Evolutionary conservation across 2,329 filamentous ascomycete genomes (phyloP).

Genomic region (Fusarium compactum): DNA sequence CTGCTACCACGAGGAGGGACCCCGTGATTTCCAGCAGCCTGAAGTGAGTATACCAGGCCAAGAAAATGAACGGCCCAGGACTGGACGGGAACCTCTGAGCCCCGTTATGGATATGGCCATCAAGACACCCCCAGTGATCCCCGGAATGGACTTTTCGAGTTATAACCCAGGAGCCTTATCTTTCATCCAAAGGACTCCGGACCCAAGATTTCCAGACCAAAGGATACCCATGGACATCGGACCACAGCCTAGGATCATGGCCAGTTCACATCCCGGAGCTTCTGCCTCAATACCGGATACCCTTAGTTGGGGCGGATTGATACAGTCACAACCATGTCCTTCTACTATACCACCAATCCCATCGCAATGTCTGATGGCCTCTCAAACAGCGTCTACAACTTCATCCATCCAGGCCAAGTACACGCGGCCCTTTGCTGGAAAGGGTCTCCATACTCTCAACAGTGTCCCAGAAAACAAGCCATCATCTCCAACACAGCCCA

Average conservation of each 20-base stretch:
- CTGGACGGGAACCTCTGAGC: conserved; percentile 64
- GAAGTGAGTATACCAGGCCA: conserved; percentile 54
- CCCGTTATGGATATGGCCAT: conserved; percentile 64
- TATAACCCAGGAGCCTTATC: conserved; percentile 52
- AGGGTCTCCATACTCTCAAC: conserved; percentile 66
- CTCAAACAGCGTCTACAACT: conserved; percentile 65
- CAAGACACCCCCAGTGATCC: conserved; percentile 53
- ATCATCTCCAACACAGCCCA: conserved; percentile 51
- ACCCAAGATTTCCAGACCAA: conserved; percentile 42
- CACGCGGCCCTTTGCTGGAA: conserved; percentile 66
- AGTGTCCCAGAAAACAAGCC: conserved; percentile 48
- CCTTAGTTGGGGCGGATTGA: conserved; percentile 61
- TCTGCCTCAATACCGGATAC: conserved; percentile 65
- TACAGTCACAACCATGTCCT: conserved; percentile 55
- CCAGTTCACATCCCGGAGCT: conserved; percentile 40
- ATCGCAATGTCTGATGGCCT: conserved; percentile 63
- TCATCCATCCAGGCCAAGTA: conserved; percentile 65
- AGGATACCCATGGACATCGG: conserved; percentile 46
- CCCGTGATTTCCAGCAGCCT: conserved; percentile 42
- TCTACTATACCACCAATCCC: conserved; percentile 60
- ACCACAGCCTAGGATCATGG: conserved; percentile 23
- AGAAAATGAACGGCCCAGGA: conserved; percentile 65
- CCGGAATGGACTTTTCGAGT: conserved; percentile 58
- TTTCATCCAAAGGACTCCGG: conserved; percentile 51
- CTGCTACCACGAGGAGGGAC: conserved; percentile 68